phyloP scores from a whole-genome alignment of 495 filamentous ascomycete species.

The Emericellopsis terricola region DNA sequence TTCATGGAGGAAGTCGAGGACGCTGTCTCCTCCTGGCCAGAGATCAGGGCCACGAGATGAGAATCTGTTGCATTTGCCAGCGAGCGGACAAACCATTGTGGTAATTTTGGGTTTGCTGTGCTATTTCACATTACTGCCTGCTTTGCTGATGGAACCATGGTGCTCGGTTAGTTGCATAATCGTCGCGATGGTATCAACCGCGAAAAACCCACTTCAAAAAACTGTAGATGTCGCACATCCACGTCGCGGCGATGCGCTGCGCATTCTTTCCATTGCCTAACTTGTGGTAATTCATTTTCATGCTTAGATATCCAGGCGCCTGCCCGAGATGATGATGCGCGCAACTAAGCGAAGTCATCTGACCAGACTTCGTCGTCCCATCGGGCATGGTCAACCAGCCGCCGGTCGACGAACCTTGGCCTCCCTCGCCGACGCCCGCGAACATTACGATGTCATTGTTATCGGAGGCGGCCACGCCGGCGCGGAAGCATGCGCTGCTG shows the following conservation, averaged over 20 bases:
- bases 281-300: not conserved
- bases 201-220: too few relatives aligned
- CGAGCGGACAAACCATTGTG: not conserved
- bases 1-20: slow-evolving; percentile 82
- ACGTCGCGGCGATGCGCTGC: not conserved
- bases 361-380: too few relatives aligned
- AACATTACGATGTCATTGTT: slow-evolving; percentile 81
- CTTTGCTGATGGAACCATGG: not conserved
- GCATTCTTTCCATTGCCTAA: not conserved
- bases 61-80: not conserved
- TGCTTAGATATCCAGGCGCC: not conserved
- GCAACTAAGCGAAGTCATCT: too few relatives aligned
- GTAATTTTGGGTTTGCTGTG: too few relatives aligned
- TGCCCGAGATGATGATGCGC: too few relatives aligned
- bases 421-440: too few relatives aligned
- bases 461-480: slow-evolving; percentile 95
- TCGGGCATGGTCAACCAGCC: too few relatives aligned
- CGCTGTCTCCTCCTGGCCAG: slow-evolving; percentile 65
- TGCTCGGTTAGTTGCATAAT: not conserved
- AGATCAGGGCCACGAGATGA: slow-evolving; percentile 18
- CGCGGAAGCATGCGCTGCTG: slow-evolving; percentile 83
- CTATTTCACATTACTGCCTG: too few relatives aligned
- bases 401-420: too few relatives aligned
- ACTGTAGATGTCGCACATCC: too few relatives aligned
- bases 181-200: not conserved